Percentiles rank a stretch among this genome's conserved stretches.
phyloP scores from a whole-genome alignment of 2,329 filamentous ascomycete species.

The Sporothrix luriei region DNA sequence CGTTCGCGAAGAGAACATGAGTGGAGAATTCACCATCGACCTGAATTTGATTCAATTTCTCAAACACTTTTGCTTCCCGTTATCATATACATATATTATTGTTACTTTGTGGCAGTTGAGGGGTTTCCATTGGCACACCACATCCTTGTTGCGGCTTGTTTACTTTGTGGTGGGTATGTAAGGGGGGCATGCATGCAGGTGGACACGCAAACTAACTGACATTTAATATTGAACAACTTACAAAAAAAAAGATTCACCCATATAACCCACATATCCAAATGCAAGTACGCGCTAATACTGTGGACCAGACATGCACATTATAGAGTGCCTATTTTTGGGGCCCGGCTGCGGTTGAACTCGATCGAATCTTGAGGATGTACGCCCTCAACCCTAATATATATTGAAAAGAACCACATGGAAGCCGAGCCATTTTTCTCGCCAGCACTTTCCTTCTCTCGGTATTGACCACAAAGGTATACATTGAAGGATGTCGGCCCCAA shows the following conservation, averaged over 20 bases:
- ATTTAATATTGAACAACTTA: background rate
- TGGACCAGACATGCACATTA: background rate
- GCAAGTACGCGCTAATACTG: background rate
- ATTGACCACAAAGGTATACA: background rate
- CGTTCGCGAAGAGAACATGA: background rate
- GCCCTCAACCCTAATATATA: background rate
- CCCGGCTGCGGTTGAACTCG: background rate
- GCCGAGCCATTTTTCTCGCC: background rate
- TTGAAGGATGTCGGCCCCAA: background rate
- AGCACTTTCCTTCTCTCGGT: background rate
- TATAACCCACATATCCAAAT: background rate
- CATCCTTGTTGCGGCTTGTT: background rate
- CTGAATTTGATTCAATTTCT: background rate
- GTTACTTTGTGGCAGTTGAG: background rate
- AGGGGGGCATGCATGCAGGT: background rate
- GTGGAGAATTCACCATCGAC: background rate
- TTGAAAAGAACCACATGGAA: background rate
- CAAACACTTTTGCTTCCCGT: background rate
- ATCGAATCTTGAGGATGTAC: background rate
- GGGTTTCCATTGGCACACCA: background rate
- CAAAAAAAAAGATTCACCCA: background rate
- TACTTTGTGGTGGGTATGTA: background rate
- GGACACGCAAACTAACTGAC: background rate
- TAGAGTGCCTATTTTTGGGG: background rate
- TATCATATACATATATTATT: background rate